Percentiles rank a stretch among this genome's conserved stretches.
Evolutionary conservation across 1,139 yeast genomes (phyloP).

Genomic region (Nakaseomyces delphensis): DNA sequence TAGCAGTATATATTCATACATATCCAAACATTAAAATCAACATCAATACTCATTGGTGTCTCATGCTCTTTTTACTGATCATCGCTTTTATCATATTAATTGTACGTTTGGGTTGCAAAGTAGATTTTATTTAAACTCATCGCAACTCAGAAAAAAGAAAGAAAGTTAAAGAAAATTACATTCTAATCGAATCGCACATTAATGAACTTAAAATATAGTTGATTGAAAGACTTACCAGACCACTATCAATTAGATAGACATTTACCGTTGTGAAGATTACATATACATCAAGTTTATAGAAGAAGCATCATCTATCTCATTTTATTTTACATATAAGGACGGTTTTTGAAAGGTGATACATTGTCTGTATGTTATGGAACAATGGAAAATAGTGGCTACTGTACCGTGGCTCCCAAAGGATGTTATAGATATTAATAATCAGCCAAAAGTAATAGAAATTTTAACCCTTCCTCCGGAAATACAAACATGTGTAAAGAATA

Average conservation of each 20-base stretch:
- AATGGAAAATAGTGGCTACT: conserved; percentile 17
- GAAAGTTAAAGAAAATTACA: not conserved
- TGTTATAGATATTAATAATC: conserved; percentile 7
- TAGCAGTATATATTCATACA: too few relatives aligned
- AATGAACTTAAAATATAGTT: too few relatives aligned
- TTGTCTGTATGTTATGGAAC: conserved; percentile 13
- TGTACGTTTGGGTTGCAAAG: too few relatives aligned
- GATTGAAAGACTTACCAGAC: too few relatives aligned
- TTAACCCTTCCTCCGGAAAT: conserved; percentile 11
- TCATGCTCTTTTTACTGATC: too few relatives aligned
- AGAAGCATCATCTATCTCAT: not conserved
- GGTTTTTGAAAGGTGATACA: conserved; percentile 1
- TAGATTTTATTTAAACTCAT: not conserved
- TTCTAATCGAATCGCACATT: too few relatives aligned
- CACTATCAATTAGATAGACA: too few relatives aligned
- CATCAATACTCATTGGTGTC: too few relatives aligned
- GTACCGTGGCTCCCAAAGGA: conserved; percentile 12
- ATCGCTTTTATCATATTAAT: too few relatives aligned
- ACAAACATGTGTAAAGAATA: conserved; percentile 4
- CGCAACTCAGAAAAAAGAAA: not conserved
- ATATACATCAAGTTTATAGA: too few relatives aligned
- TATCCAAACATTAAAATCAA: too few relatives aligned
- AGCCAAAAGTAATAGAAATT: conserved; percentile 9
- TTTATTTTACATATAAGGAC: not conserved
- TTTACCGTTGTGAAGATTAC: not conserved